Percentiles rank a stretch among this genome's conserved stretches.
phyloP scores from a whole-genome alignment of 176 grass and related monocot genomes.

The Zea luxurians region DNA sequence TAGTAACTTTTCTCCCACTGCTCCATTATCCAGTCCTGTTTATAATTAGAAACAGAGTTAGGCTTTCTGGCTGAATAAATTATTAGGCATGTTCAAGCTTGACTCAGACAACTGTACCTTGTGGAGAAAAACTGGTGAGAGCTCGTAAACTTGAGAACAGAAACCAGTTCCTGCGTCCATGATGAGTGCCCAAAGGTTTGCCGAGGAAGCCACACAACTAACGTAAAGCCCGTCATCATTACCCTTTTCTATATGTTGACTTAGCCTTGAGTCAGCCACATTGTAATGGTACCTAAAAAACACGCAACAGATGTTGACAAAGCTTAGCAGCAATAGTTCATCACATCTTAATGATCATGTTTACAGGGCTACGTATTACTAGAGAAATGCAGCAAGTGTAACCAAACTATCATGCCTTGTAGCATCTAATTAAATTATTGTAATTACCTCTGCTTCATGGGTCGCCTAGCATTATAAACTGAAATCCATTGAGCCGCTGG shows the following conservation, averaged over 20 bases:
- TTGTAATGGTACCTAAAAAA: constrained; percentile 95
- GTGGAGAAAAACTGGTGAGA: constrained; percentile 87
- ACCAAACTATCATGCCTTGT: constrained; percentile 17
- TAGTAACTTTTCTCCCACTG: constrained; percentile 97
- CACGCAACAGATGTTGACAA: constrained; percentile 27
- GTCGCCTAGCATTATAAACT: constrained; percentile 82
- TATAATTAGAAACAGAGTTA: constrained; percentile 27
- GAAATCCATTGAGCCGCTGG: constrained; percentile 92
- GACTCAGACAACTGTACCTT: constrained; percentile 60
- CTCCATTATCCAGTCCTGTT: constrained; percentile 98
- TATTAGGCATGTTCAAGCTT: constrained; percentile 21
- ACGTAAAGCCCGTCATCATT: constrained; percentile 88
- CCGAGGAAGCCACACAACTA: constrained; percentile 78
- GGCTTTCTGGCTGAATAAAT: background rate
- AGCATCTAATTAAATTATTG: constrained; percentile 30
- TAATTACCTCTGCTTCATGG: constrained; percentile 92
- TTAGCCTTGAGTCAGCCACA: constrained; percentile 82
- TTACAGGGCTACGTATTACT: constrained; percentile 15
- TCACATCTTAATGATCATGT: constrained; percentile 19
- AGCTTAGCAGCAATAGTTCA: constrained; percentile 31
- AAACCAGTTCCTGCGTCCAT: constrained; percentile 98
- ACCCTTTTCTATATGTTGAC: constrained; percentile 90
- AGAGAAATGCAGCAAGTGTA: constrained; percentile 1
- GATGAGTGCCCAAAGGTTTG: constrained; percentile 95
- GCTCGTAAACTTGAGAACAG: constrained; percentile 79